Evolutionary conservation across 1,284 basidiomycete genomes (phyloP).

Genomic region (Malassezia vespertilionis): DNA sequence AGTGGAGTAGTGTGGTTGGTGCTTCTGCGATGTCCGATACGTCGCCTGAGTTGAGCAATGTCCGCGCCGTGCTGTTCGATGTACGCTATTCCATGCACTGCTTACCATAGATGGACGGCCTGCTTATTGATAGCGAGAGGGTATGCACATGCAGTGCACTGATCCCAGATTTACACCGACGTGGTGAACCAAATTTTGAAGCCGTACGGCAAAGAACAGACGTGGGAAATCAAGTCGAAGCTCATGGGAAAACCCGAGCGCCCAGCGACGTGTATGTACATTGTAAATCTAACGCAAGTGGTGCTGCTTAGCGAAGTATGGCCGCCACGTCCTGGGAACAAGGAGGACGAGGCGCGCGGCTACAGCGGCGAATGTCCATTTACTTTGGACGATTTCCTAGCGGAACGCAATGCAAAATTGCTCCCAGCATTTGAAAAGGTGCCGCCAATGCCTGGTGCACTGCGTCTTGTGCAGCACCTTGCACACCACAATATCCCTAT

Average conservation of each 20-base stretch:
- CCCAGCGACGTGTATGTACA: constrained; percentile 33
- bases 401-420: constrained; percentile 32
- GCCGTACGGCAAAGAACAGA: constrained; percentile 46
- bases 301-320: constrained; percentile 37
- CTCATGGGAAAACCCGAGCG: constrained; percentile 47
- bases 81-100: constrained; percentile 2
- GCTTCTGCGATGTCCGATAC: background rate
- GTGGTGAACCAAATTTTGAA: constrained; percentile 44
- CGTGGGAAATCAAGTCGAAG: constrained; percentile 46
- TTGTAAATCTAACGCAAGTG: constrained; percentile 7
- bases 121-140: constrained; percentile 44
- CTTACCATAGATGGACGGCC: constrained; percentile 36
- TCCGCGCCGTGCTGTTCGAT: constrained; percentile 33
- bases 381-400: constrained; percentile 38
- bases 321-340: constrained; percentile 22
- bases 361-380: constrained; percentile 39
- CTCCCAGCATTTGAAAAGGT: constrained; percentile 39
- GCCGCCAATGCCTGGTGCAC: constrained; percentile 43
- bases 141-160: background rate
- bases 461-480: constrained; percentile 39
- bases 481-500: constrained; percentile 41
- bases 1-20: background rate
- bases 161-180: constrained; percentile 36
- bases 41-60: background rate
- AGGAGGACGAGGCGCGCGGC: constrained; percentile 17